These are phyloP conservation scores for Pseudisothecium myosuroides DNA, from an alignment of 225 moss, liverwort and hornwort species.

Conservation along the genomic window DNA sequence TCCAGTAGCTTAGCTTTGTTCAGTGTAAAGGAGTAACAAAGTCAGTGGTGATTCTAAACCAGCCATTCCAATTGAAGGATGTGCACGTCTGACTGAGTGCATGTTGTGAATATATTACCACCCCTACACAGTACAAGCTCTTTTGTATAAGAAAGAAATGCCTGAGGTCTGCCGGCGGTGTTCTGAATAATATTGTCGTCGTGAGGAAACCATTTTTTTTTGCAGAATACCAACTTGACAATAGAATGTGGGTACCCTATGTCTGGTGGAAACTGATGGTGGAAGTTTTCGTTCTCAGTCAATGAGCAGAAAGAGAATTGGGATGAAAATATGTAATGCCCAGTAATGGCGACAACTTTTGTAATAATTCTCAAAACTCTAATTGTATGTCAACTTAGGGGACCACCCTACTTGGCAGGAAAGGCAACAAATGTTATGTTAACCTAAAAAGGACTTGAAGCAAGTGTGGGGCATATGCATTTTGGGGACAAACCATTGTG, in stretches of 20 bases:
- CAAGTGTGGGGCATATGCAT: no score
- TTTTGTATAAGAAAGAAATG: not conserved
- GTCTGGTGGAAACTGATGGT: not conserved
- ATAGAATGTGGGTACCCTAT: no score
- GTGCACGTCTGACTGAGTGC: not conserved
- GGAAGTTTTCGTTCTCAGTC: not conserved
- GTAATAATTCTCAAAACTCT: not conserved
- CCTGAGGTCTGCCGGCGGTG: not conserved
- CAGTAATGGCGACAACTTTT: accelerated
- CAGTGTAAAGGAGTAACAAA: not conserved
- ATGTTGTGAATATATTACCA: not conserved
- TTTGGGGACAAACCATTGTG: accelerated
- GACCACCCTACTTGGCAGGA: not conserved
- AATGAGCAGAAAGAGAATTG: not conserved
- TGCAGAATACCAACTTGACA: no score
- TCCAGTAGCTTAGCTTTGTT: not conserved
- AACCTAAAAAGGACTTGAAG: no score
- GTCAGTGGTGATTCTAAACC: not conserved
- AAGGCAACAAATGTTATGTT: no score
- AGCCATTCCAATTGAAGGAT: not conserved
- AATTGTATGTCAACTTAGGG: not conserved
- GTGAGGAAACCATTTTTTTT: no score
- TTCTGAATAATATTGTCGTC: not conserved
- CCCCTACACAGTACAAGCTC: not conserved
- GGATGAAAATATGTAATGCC: no score